Percentiles rank a stretch among this genome's conserved stretches.
phyloP scores from a whole-genome alignment of 176 grass and related monocot species.

The Eragrostis curvula region DNA sequence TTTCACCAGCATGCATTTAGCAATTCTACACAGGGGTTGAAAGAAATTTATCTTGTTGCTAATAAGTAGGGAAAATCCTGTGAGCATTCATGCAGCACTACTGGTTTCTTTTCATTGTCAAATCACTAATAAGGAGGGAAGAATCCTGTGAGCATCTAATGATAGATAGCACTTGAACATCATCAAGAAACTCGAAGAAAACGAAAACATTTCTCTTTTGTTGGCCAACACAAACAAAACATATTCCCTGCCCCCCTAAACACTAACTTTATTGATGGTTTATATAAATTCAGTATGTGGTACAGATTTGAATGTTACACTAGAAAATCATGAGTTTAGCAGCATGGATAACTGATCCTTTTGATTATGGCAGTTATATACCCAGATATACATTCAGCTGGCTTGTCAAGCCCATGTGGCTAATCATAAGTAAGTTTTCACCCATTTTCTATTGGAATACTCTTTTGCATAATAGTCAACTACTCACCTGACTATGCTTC shows the following conservation, averaged over 20 bases:
- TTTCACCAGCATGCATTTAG: constrained; percentile 1
- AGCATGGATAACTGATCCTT: constrained; percentile 13
- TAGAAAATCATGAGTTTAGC: not conserved
- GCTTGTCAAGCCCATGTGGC: constrained; percentile 97
- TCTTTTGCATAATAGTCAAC: constrained; percentile 21
- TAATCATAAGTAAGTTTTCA: constrained; percentile 83
- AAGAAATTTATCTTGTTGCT: not conserved
- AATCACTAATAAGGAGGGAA: not conserved
- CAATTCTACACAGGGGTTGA: not conserved
- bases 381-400: constrained; percentile 99
- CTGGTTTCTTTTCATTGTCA: constrained; percentile 4
- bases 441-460: not conserved
- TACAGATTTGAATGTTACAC: not conserved
- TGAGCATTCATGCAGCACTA: too few species aligned
- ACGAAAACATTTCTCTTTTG: not conserved
- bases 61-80: not conserved
- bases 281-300: not conserved
- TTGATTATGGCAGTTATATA: constrained; percentile 72
- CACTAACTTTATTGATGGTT: not conserved
- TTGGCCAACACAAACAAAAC: not conserved
- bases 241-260: not conserved
- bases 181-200: constrained; percentile 11
- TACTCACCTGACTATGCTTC: constrained; percentile 31
- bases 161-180: not conserved
- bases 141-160: not conserved